phyloP scores from a whole-genome alignment of 176 grass and related monocot genomes.

The Ensete glaucum region DNA sequence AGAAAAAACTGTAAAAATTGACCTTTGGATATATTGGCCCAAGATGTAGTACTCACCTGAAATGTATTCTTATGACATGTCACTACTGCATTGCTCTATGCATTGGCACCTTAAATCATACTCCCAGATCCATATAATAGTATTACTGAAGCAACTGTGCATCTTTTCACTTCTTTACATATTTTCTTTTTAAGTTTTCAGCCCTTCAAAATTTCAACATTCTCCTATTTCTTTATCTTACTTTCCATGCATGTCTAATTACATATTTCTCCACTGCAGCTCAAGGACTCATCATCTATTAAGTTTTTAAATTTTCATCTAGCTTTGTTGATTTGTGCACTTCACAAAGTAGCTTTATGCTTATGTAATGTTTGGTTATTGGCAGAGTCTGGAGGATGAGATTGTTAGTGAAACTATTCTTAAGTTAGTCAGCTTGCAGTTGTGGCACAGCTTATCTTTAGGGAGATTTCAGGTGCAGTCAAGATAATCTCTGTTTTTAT shows the following conservation, averaged over 20 bases:
- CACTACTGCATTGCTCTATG: not conserved
- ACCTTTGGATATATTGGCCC: too few relatives aligned
- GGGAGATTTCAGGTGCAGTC: conserved; percentile 67
- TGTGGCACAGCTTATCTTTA: conserved; percentile 80
- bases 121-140: not conserved
- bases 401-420: conserved; percentile 81
- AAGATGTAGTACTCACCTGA: not conserved
- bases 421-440: conserved; percentile 79
- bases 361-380: conserved; percentile 8
- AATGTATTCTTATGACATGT: not conserved
- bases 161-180: not conserved
- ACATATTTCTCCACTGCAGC: not conserved
- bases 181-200: not conserved
- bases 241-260: not conserved
- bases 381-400: conserved; percentile 90
- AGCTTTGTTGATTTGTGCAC: not conserved
- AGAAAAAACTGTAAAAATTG: too few relatives aligned
- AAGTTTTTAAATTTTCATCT: not conserved
- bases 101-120: not conserved
- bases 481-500: not conserved
- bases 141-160: not conserved
- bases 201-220: not conserved
- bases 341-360: not conserved
- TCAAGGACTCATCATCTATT: not conserved
- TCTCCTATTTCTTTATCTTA: not conserved